Percentiles rank a stretch among this genome's conserved stretches.
Conservation (phyloP, 805 yeast species). For the Sugiyamaella marilandica region DNA sequence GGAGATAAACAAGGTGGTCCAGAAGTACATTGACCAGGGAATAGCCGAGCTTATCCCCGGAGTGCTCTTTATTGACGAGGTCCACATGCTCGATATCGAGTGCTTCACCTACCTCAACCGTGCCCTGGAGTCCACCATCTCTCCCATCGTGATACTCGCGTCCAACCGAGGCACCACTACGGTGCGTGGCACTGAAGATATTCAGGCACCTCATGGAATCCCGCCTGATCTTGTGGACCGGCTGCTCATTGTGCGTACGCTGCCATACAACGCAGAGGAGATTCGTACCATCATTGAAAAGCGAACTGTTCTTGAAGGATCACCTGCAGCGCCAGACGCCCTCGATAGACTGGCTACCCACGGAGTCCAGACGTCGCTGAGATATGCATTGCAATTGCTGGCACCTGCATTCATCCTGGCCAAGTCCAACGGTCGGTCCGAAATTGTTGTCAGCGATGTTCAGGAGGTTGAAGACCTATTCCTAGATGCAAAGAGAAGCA, state of each 20-base stretch:
- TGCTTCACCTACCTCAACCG: conserved; percentile 92
- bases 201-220: conserved; percentile 89
- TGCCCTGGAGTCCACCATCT: conserved; percentile 85
- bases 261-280: conserved; percentile 82
- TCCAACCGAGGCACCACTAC: conserved; percentile 92
- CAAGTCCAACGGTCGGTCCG: conserved; percentile 63
- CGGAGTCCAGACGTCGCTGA: conserved; percentile 74
- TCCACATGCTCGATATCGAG: conserved; percentile 96
- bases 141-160: conserved; percentile 93
- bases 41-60: conserved; percentile 98
- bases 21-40: conserved; percentile 95
- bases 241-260: conserved; percentile 82
- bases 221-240: conserved; percentile 95
- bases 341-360: conserved; percentile 65
- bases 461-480: conserved; percentile 80
- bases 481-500: conserved; percentile 80
- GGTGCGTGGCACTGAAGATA: conserved; percentile 82
- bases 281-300: conserved; percentile 75
- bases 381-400: conserved; percentile 87
- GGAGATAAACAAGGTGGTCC: conserved; percentile 93
- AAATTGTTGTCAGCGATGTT: conserved; percentile 63
- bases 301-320: conserved; percentile 72
- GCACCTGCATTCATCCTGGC: conserved; percentile 87
- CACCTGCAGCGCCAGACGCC: conserved; percentile 63
- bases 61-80: conserved; percentile 95